Conservation (phyloP, 345 rosid species). For the Melaleuca quinquenervia region DNA sequence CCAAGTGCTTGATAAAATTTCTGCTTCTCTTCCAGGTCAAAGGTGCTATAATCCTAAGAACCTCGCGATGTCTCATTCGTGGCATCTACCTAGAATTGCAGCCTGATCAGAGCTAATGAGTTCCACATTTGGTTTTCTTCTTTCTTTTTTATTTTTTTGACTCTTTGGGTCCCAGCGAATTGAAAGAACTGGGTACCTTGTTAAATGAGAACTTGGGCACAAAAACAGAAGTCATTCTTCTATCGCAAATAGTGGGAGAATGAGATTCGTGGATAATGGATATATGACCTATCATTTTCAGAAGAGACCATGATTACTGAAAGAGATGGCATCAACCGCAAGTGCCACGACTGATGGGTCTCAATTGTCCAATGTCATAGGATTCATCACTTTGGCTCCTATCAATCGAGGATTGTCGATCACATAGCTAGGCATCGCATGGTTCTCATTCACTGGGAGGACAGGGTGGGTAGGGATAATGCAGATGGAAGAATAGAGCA, state of each 20-base stretch:
- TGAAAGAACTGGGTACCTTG: not conserved
- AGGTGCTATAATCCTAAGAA: not conserved
- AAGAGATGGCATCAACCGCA: not conserved
- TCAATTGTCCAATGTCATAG: not conserved
- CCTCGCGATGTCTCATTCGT: not conserved
- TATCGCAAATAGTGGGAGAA: not conserved
- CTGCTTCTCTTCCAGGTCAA: not conserved
- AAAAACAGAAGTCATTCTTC: not conserved
- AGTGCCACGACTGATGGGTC: not conserved
- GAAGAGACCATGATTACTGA: not conserved
- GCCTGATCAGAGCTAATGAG: not conserved
- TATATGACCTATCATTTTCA: not conserved
- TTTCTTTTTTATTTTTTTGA: not conserved
- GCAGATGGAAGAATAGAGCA: not conserved
- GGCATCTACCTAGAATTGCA: not conserved
- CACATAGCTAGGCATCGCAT: not conserved
- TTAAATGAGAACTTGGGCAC: not conserved
- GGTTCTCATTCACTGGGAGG: not conserved
- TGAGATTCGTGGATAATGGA: not conserved
- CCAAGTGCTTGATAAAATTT: not conserved
- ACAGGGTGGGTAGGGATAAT: not conserved
- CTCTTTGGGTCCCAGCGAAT: not conserved
- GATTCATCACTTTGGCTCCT: not conserved
- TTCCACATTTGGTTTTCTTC: not conserved
- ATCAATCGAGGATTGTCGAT: not conserved